These are phyloP conservation scores for Davidsoniella neocaledoniae DNA, from an alignment of 2,329 filamentous ascomycete genomes.

Conservation along the genomic window DNA sequence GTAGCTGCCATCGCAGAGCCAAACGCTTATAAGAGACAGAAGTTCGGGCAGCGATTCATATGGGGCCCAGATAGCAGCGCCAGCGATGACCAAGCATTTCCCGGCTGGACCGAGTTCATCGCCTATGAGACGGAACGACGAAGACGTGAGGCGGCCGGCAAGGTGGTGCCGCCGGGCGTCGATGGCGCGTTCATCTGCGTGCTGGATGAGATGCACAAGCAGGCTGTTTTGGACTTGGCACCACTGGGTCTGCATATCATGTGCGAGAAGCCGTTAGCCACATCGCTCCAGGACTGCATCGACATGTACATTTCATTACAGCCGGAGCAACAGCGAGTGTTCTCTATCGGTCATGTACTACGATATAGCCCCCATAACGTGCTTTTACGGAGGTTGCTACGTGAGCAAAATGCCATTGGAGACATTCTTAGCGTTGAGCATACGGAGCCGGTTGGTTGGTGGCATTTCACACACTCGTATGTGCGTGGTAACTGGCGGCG, in stretches of 20 bases:
- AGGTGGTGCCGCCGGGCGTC: constrained; percentile 34
- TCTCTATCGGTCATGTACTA: constrained; percentile 86
- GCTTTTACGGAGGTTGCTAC: constrained; percentile 59
- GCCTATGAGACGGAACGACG: constrained; percentile 50
- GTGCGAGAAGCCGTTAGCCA: constrained; percentile 88
- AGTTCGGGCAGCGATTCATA: constrained; percentile 56
- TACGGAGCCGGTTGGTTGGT: constrained; percentile 89
- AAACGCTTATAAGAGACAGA: constrained; percentile 54
- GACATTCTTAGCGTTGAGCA: constrained; percentile 77
- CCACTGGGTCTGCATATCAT: constrained; percentile 63
- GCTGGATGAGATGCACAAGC: constrained; percentile 73
- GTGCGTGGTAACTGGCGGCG: constrained; percentile 91
- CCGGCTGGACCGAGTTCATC: constrained; percentile 61
- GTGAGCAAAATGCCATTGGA: constrained; percentile 61
- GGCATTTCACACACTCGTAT: constrained; percentile 85
- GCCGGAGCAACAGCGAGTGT: constrained; percentile 32
- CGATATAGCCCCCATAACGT: constrained; percentile 89
- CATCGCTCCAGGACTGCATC: constrained; percentile 61
- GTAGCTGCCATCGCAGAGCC: constrained; percentile 74
- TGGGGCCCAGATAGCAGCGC: constrained; percentile 37
- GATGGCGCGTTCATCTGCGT: constrained; percentile 51
- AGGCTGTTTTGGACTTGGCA: constrained; percentile 60
- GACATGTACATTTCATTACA: constrained; percentile 48
- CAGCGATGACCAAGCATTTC: constrained; percentile 49
- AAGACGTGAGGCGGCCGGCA: constrained; percentile 28